Evolutionary conservation across 1,139 yeast species (phyloP), one percentile per base, ranked within the genome.

Genomic region (Taiozyma onychis): DNA sequence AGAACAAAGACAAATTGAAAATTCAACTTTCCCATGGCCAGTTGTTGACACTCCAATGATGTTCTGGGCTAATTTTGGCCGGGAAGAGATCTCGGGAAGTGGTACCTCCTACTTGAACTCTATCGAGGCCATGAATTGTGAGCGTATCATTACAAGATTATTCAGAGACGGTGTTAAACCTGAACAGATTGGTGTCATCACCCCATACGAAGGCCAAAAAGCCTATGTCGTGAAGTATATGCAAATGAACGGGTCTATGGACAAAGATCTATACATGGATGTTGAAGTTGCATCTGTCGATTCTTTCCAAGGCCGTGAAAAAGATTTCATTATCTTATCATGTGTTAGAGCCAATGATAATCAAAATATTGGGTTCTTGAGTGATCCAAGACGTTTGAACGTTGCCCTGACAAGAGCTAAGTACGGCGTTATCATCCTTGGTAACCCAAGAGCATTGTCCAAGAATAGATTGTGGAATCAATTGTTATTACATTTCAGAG

Each of bases 301-400:
- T 70, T 96, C 97, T 1, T 91, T 91, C 76, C 97, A 91, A 70
- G 98, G 98, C 45, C 80, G 97, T 57, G 98, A 91, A 67, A 91
- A 91, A 68, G 96, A 91, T 64, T 89, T 81, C 62, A 88, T 91
- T 54, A 87, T 91, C 49, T 69, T 91, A 51, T 85, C 96, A 32
- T 90, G 97, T 75, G 97, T 90, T 44, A 80, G 98, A 64, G 93
- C 96, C 42, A 90, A 90, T 64, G 95, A 88, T 51, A 79, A 77
- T 48, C 89, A 85, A 60, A 78, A 77, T 10, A 88, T 91, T 67
- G 98, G 98, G 39, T 90, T 91, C 68, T 76, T 91, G 63, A 80
- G 85, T 56, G 97, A 91, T 63, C 93, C 96, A 22, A 77, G 97
- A 62, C 84, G 98, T 70, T 71, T 91, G 66, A 91, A 91, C 66